Conservation (phyloP, 495 filamentous ascomycete species). For the Penicillium turbatum region DNA sequence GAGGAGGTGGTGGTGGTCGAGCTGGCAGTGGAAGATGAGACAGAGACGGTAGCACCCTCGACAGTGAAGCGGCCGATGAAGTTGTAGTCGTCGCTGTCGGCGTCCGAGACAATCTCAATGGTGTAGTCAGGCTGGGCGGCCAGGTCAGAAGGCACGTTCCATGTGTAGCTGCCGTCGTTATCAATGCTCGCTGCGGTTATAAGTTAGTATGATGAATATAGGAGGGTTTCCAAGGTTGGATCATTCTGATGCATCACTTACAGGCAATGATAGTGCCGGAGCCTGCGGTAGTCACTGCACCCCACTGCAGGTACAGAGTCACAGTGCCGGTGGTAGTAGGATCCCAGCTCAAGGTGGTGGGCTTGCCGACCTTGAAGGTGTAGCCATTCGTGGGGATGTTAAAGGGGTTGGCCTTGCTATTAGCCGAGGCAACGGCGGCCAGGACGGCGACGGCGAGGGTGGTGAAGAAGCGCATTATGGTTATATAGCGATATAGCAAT, state of each 20-base stretch:
- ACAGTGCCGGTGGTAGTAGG: conserved; percentile 51
- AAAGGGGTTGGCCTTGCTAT: conserved; percentile 49
- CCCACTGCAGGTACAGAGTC: conserved; percentile 51
- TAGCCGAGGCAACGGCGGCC: conserved; percentile 36
- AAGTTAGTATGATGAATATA: conserved; percentile 12
- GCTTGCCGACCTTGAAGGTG: conserved; percentile 45
- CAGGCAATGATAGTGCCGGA: conserved; percentile 48
- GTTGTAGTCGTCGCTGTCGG: conserved; percentile 44
- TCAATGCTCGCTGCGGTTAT: conserved; percentile 41
- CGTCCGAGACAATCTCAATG: conserved; percentile 53
- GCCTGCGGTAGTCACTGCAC: conserved; percentile 39
- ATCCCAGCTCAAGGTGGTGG: conserved; percentile 53
- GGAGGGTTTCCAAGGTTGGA: neutral
- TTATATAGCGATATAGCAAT: neutral
- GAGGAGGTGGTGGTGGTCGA: conserved; percentile 26
- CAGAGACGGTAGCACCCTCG: conserved; percentile 42
- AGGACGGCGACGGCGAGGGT: conserved; percentile 36
- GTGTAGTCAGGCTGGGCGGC: conserved; percentile 51
- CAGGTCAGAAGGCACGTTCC: conserved; percentile 45
- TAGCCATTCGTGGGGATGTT: conserved; percentile 45
- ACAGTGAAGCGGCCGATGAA: conserved; percentile 58
- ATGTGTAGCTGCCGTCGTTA: conserved; percentile 57
- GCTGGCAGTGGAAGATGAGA: conserved; percentile 24
- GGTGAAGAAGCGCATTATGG: conserved; percentile 44
- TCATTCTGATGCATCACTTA: conserved; percentile 31